Conservation (phyloP, 108 stramenopile species). For the Cylindrotheca fusiformis region DNA sequence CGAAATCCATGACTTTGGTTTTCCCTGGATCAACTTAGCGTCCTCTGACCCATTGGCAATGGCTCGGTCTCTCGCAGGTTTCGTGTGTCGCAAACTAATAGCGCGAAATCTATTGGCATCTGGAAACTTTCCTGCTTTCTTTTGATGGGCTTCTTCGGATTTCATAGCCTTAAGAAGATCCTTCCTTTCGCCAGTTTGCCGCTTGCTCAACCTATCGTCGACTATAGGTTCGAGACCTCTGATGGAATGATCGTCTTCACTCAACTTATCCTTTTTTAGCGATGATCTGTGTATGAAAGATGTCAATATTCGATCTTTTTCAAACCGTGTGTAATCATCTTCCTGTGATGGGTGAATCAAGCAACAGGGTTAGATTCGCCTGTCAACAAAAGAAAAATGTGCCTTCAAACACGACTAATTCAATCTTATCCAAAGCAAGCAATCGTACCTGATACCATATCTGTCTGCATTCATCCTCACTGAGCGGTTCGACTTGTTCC, state of each 20-base stretch:
- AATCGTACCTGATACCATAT: constrained; percentile 14
- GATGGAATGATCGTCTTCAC: constrained; percentile 11
- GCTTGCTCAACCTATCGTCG: background rate
- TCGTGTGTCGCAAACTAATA: constrained; percentile 14
- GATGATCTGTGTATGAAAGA: constrained; percentile 22
- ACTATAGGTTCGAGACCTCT: constrained; percentile 23
- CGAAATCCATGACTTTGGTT: background rate
- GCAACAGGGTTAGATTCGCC: background rate
- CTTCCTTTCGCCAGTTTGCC: constrained; percentile 15
- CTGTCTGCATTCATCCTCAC: constrained; percentile 4
- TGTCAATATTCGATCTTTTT: constrained; percentile 22
- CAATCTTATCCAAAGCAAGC: background rate
- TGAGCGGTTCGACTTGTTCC: background rate
- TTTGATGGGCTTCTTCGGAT: constrained; percentile 24
- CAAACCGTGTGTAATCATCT: constrained; percentile 25
- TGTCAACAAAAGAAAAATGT: no score
- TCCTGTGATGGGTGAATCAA: constrained; percentile 2
- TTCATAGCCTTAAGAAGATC: constrained; percentile 14
- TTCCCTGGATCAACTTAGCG: constrained; percentile 5
- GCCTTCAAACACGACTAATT: background rate
- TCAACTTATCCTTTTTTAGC: constrained; percentile 7
- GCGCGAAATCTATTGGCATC: constrained; percentile 12
- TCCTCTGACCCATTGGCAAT: constrained; percentile 9
- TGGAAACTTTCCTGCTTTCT: constrained; percentile 7
- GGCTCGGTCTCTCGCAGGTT: constrained; percentile 13